A percentile compares a stretch with the other conserved stretches of the same genome.
Evolutionary conservation across 345 rosid genomes (phyloP).

Genomic region (Gossypium arboreum): DNA sequence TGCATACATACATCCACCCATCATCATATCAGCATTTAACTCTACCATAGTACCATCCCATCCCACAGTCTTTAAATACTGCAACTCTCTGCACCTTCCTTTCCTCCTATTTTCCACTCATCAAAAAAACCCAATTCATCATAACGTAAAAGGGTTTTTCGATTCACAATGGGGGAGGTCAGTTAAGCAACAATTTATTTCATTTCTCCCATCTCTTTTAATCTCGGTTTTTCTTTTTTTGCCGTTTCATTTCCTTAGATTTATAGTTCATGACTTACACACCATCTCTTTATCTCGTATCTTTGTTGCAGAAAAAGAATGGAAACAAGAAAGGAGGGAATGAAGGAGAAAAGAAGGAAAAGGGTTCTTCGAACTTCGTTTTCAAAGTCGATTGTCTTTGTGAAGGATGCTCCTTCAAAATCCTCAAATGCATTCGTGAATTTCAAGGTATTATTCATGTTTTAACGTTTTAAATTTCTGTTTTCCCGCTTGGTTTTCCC

Average conservation of each 20-base stretch:
- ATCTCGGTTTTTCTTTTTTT: neutral
- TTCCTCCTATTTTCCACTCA: slow-evolving; percentile 9
- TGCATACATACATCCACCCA: neutral
- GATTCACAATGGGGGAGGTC: slow-evolving; percentile 33
- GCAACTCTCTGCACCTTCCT: neutral
- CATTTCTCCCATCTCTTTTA: neutral
- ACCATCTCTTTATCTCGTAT: neutral
- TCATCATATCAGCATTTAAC: neutral
- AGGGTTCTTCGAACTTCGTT: slow-evolving; percentile 36
- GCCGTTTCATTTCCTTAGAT: neutral
- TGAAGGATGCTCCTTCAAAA: slow-evolving; percentile 64
- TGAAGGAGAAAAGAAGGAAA: slow-evolving; percentile 24
- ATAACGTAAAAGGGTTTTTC: neutral
- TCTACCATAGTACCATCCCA: neutral
- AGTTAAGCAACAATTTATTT: neutral
- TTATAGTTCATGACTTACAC: neutral
- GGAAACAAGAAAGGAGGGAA: slow-evolving; percentile 30
- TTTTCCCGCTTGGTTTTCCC: neutral
- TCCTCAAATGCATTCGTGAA: slow-evolving; percentile 40
- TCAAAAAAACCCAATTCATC: neutral
- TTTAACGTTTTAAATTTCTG: neutral
- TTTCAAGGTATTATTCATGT: slow-evolving; percentile 43
- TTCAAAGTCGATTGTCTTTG: slow-evolving; percentile 80
- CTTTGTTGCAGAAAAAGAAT: slow-evolving; percentile 15
- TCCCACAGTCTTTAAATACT: slow-evolving; percentile 8